phyloP scores from a whole-genome alignment of 768 basidiomycete genomes.

The Auricularia sp. region DNA sequence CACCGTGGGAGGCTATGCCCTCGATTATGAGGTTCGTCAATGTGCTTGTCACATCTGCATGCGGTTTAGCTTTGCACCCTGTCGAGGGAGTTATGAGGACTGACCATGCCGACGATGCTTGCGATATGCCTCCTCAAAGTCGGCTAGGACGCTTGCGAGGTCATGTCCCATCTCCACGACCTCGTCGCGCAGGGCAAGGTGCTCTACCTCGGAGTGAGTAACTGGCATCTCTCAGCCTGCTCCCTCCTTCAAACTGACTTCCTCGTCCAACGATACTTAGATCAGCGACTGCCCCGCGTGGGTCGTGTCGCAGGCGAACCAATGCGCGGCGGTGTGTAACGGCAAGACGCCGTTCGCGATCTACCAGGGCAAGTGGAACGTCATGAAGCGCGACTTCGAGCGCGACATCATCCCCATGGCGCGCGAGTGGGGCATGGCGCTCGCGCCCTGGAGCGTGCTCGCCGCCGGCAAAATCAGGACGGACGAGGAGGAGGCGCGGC shows the following conservation, averaged over 20 bases:
- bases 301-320: too few relatives aligned
- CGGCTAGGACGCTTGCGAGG: slow-evolving; percentile 17
- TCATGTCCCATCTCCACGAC: slow-evolving; percentile 35
- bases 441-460: not conserved
- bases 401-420: slow-evolving; percentile 31
- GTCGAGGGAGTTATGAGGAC: not conserved
- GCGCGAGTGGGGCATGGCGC: slow-evolving; percentile 18
- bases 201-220: slow-evolving; percentile 24
- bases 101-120: too few relatives aligned
- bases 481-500: slow-evolving; percentile 15
- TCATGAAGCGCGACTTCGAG: slow-evolving; percentile 28
- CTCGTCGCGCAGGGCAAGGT: slow-evolving; percentile 36
- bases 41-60: slow-evolving; percentile 68
- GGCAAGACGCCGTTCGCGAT: slow-evolving; percentile 17
- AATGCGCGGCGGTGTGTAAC: too few relatives aligned
- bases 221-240: too few relatives aligned
- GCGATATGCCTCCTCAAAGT: too few relatives aligned
- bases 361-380: slow-evolving; percentile 27
- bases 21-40: slow-evolving; percentile 67
- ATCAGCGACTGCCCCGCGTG: too few relatives aligned
- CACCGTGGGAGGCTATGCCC: slow-evolving; percentile 70
- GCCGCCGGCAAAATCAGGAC: slow-evolving; percentile 11
- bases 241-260: too few relatives aligned
- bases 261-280: too few relatives aligned
- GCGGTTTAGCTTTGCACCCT: too few relatives aligned